These are phyloP conservation scores for Arthrocladium fulminans DNA, from an alignment of 2,329 filamentous ascomycete species.

Conservation along the genomic window DNA sequence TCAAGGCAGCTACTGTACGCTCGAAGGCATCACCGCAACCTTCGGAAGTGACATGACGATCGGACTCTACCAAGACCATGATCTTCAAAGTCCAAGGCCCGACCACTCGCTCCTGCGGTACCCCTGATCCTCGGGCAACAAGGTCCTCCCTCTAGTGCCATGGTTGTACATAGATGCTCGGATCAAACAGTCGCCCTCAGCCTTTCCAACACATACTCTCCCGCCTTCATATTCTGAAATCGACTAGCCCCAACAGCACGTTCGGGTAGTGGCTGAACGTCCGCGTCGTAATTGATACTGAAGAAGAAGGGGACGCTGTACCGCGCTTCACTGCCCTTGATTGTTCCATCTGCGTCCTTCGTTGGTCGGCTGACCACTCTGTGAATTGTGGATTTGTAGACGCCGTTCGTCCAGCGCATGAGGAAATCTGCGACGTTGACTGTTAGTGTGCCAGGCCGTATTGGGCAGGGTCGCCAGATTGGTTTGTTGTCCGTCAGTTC, in stretches of 20 bases:
- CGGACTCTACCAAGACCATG: too few relatives aligned
- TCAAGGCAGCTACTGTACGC: too few relatives aligned
- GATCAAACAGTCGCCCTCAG: slow-evolving; percentile 17
- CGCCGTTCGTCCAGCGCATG: slow-evolving; percentile 44
- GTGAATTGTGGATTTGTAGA: slow-evolving; percentile 45
- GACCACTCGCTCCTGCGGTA: too few relatives aligned
- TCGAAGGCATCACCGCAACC: too few relatives aligned
- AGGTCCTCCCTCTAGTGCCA: too few relatives aligned
- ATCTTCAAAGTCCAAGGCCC: too few relatives aligned
- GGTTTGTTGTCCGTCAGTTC: slow-evolving; percentile 16
- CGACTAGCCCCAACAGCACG: slow-evolving; percentile 14
- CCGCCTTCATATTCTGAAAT: slow-evolving; percentile 20
- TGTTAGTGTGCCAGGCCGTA: slow-evolving; percentile 30
- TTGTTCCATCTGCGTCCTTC: slow-evolving; percentile 31
- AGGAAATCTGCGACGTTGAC: slow-evolving; percentile 36
- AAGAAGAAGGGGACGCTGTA: slow-evolving; percentile 18
- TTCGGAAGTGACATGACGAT: too few relatives aligned
- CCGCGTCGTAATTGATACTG: slow-evolving; percentile 15
- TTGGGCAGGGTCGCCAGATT: slow-evolving; percentile 22
- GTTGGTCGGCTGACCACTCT: slow-evolving; percentile 38
- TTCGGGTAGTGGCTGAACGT: slow-evolving; percentile 29
- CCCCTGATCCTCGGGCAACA: too few relatives aligned
- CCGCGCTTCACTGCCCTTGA: slow-evolving; percentile 2
- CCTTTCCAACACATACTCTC: slow-evolving; percentile 23
- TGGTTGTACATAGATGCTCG: too few relatives aligned